These are phyloP conservation scores for Phaffomyces antillensis DNA, from an alignment of 805 yeast genomes.

Conservation along the genomic window DNA sequence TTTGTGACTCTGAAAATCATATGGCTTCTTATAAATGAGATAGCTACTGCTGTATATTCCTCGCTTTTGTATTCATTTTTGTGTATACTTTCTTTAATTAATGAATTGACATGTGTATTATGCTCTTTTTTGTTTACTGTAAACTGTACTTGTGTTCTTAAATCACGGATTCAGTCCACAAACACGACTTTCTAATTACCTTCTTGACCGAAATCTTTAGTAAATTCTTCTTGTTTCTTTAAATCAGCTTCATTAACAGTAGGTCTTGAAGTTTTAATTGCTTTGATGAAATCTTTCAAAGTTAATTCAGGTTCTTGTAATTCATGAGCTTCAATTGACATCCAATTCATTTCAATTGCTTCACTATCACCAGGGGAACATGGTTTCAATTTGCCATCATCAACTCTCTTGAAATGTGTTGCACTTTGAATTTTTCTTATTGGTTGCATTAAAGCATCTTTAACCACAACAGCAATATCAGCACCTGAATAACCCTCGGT, in stretches of 20 bases:
- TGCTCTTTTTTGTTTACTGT: neutral
- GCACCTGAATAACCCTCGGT: constrained; percentile 98
- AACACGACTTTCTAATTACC: constrained; percentile 51
- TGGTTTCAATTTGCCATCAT: constrained; percentile 59
- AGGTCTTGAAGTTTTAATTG: constrained; percentile 86
- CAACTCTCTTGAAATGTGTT: constrained; percentile 77
- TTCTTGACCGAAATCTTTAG: constrained; percentile 95
- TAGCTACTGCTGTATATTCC: too few species aligned
- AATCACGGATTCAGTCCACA: too few species aligned
- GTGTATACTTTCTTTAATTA: neutral
- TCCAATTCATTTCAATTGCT: constrained; percentile 90
- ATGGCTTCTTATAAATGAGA: constrained; percentile 25
- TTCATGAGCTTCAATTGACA: constrained; percentile 84
- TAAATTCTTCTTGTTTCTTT: constrained; percentile 75
- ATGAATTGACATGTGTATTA: neutral
- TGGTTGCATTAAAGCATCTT: constrained; percentile 98
- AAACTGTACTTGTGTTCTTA: too few species aligned
- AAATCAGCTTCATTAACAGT: constrained; percentile 88
- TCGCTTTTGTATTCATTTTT: too few species aligned
- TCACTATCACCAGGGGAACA: constrained; percentile 95
- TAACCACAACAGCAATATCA: constrained; percentile 92
- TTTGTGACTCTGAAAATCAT: constrained; percentile 72
- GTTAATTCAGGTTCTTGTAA: constrained; percentile 84
- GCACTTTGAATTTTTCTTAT: constrained; percentile 92
- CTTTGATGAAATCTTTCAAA: constrained; percentile 87